phyloP scores from a whole-genome alignment of 495 filamentous ascomycete genomes.

The Penicillium robsamsonii region DNA sequence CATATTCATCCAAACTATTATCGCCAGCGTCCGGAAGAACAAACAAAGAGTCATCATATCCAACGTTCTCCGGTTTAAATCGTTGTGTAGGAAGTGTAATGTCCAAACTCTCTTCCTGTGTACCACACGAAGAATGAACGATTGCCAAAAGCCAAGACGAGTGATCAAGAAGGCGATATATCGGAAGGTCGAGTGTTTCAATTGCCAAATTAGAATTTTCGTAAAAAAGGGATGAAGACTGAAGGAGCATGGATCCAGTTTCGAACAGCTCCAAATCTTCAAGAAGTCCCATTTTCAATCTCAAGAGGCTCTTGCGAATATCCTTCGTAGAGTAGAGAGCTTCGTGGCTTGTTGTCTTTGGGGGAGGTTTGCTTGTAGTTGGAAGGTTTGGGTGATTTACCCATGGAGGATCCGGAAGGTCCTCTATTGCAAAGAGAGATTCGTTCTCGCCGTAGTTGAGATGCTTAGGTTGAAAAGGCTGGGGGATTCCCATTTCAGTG shows the following conservation, averaged over 20 bases:
- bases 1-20: not conserved
- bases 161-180: conserved; percentile 22
- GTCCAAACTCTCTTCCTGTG: not conserved
- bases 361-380: not conserved
- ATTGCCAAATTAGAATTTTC: not conserved
- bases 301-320: conserved; percentile 15
- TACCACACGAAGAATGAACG: conserved; percentile 3
- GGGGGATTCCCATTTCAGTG: no score
- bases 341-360: not conserved
- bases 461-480: not conserved
- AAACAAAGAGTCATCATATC: not conserved
- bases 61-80: not conserved
- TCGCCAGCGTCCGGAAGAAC: not conserved
- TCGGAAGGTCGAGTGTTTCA: conserved; percentile 18
- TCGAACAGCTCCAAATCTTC: conserved; percentile 24
- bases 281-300: conserved; percentile 17
- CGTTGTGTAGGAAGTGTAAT: not conserved
- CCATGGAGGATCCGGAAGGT: not conserved
- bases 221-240: conserved; percentile 1
- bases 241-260: not conserved
- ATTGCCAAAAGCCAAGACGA: conserved; percentile 21
- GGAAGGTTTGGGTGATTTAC: not conserved
- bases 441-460: not conserved
- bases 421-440: not conserved
- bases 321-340: not conserved